Conservation (phyloP, 1,284 basidiomycete genomes). For the Microbotryum saponariae region DNA sequence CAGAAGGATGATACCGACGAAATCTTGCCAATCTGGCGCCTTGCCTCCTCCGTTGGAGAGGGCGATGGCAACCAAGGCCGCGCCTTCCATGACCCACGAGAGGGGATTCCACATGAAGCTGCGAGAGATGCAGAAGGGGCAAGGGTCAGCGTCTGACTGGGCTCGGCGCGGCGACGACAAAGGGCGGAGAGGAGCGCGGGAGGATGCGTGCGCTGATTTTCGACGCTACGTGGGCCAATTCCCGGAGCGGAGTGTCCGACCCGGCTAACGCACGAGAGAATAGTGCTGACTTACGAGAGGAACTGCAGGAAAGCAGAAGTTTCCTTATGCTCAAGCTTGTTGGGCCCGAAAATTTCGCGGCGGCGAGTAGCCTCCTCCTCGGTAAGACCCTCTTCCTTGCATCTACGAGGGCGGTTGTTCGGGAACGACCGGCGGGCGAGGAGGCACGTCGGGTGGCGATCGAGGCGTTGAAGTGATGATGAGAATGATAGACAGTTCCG, state of each 20-base stretch:
- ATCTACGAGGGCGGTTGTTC: constrained; percentile 11
- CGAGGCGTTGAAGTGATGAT: not conserved
- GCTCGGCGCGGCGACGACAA: not conserved
- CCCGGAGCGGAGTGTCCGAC: not conserved
- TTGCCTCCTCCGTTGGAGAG: constrained; percentile 82
- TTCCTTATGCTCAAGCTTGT: constrained; percentile 86
- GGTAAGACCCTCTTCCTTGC: constrained; percentile 64
- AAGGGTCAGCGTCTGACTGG: not conserved
- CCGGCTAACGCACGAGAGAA: not conserved
- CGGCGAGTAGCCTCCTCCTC: constrained; percentile 70
- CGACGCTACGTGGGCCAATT: not conserved
- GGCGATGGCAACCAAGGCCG: constrained; percentile 89
- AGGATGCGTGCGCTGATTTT: not conserved
- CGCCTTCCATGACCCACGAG: constrained; percentile 99
- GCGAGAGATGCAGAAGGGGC: not conserved
- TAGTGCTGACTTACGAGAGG: constrained; percentile 47
- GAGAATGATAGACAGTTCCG: not conserved
- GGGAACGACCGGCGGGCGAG: not conserved
- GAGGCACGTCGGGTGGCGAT: not conserved
- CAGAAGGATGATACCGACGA: constrained; percentile 88
- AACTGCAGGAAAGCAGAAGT: constrained; percentile 84
- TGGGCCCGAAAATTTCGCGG: constrained; percentile 90
- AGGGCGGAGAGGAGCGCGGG: not conserved
- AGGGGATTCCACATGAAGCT: constrained; percentile 96
- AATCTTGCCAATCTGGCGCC: constrained; percentile 94